Percentiles rank a stretch among this genome's conserved stretches.
These are phyloP conservation scores for Backusella circina DNA, from an alignment of 192 early-diverging fungal species.

Conservation along the genomic window DNA sequence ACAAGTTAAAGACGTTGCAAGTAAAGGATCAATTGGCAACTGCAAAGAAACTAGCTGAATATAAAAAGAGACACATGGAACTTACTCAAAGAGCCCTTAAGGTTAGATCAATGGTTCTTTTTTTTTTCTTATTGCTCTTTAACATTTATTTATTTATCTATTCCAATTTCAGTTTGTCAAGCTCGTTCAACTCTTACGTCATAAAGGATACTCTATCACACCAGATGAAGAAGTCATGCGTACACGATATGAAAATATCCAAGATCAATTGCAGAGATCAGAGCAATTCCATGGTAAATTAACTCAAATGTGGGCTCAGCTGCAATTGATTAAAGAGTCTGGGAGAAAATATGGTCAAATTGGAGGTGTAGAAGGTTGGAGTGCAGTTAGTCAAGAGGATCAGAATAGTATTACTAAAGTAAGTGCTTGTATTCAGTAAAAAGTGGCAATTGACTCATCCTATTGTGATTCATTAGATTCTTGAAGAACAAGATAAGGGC, in stretches of 20 bases:
- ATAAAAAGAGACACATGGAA: slow-evolving; percentile 69
- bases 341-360: slow-evolving; percentile 32
- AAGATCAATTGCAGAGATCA: slow-evolving; percentile 71
- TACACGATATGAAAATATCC: slow-evolving; percentile 69
- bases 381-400: slow-evolving; percentile 7
- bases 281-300: slow-evolving; percentile 75
- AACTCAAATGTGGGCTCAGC: slow-evolving; percentile 79
- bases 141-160: background rate
- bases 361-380: slow-evolving; percentile 16
- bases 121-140: background rate
- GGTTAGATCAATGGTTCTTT: slow-evolving; percentile 27
- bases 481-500: slow-evolving; percentile 29
- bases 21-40: slow-evolving; percentile 69
- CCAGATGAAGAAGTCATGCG: slow-evolving; percentile 81
- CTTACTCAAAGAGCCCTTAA: slow-evolving; percentile 70
- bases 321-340: slow-evolving; percentile 69
- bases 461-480: background rate
- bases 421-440: background rate
- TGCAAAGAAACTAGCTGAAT: slow-evolving; percentile 67
- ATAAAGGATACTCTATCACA: slow-evolving; percentile 75
- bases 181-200: slow-evolving; percentile 73
- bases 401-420: slow-evolving; percentile 23
- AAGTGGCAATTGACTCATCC: background rate
- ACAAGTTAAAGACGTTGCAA: slow-evolving; percentile 22
- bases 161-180: slow-evolving; percentile 18